Evolutionary conservation across 352 stramenopile species (phyloP).

Genomic region (Phytophthora uliginosa): DNA sequence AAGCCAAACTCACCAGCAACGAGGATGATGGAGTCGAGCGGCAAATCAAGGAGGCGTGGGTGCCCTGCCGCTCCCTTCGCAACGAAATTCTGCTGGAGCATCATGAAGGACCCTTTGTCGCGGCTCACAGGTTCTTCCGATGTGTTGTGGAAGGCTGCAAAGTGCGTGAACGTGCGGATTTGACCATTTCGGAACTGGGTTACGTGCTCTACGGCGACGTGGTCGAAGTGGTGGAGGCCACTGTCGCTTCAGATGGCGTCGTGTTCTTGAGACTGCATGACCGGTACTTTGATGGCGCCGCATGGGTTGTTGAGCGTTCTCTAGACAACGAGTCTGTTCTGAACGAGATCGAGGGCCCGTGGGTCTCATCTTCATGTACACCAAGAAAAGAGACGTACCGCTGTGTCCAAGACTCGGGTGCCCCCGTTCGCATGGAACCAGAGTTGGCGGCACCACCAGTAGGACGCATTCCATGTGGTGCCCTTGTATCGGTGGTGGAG

Average conservation of each 20-base stretch:
- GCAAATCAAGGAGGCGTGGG: slow-evolving; percentile 59
- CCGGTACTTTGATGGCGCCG: slow-evolving; percentile 75
- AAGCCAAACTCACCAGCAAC: slow-evolving; percentile 18
- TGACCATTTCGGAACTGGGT: slow-evolving; percentile 71
- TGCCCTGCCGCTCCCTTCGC: slow-evolving; percentile 78
- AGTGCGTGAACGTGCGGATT: slow-evolving; percentile 54
- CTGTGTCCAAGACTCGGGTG: slow-evolving; percentile 77
- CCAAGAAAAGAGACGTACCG: slow-evolving; percentile 48
- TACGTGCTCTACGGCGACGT: slow-evolving; percentile 85
- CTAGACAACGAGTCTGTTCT: slow-evolving; percentile 85
- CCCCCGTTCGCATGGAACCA: slow-evolving; percentile 65
- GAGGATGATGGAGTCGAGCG: slow-evolving; percentile 22
- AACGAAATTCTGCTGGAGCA: slow-evolving; percentile 80
- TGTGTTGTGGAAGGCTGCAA: slow-evolving; percentile 88
- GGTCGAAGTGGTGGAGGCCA: slow-evolving; percentile 70
- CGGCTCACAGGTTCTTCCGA: slow-evolving; percentile 50
- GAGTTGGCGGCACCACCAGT: slow-evolving; percentile 67
- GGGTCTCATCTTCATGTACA: slow-evolving; percentile 17
- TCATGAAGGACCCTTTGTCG: slow-evolving; percentile 57
- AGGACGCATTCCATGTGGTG: slow-evolving; percentile 65
- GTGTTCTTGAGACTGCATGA: slow-evolving; percentile 73
- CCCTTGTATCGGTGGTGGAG: slow-evolving; percentile 62
- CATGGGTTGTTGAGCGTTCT: slow-evolving; percentile 80
- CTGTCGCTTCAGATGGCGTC: slow-evolving; percentile 53
- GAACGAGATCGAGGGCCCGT: slow-evolving; percentile 68